A percentile compares a stretch with the other conserved stretches of the same genome.
These are phyloP conservation scores for Moesziomyces aphidis DNA, from an alignment of 1,284 basidiomycete species.

Conservation along the genomic window DNA sequence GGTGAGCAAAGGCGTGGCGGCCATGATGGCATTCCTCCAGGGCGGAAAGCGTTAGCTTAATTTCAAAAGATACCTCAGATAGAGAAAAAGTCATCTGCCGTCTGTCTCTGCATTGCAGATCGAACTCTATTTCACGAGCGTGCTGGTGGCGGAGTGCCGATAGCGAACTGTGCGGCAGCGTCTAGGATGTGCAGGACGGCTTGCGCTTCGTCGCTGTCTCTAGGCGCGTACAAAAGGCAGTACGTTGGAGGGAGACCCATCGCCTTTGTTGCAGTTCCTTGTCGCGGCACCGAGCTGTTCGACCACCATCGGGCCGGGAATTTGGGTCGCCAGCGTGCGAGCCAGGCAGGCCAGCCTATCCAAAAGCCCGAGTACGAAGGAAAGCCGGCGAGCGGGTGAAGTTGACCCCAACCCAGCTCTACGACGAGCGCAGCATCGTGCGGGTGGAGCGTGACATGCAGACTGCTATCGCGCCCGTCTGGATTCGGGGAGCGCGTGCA, in stretches of 20 bases:
- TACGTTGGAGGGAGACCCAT: conserved; percentile 53
- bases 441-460: conserved; percentile 49
- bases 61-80: not conserved
- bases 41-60: conserved; percentile 23
- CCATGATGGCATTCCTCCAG: conserved; percentile 46
- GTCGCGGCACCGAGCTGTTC: conserved; percentile 14
- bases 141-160: conserved; percentile 14
- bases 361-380: conserved; percentile 43
- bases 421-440: conserved; percentile 41
- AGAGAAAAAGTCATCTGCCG: not conserved
- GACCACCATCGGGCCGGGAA: conserved; percentile 37
- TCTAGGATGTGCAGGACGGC: conserved; percentile 33
- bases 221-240: conserved; percentile 44
- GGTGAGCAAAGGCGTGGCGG: conserved; percentile 58
- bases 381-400: conserved; percentile 49
- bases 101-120: not conserved
- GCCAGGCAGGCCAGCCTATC: conserved; percentile 43
- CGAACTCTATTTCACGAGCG: not conserved
- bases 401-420: conserved; percentile 44
- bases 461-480: conserved; percentile 28
- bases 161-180: conserved; percentile 36
- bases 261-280: conserved; percentile 6
- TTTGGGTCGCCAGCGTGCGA: conserved; percentile 8
- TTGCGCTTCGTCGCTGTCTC: conserved; percentile 35
- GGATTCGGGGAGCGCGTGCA: not conserved